These are phyloP conservation scores for Fistulinella staudtii DNA, from an alignment of 1,284 basidiomycete genomes.

Conservation along the genomic window DNA sequence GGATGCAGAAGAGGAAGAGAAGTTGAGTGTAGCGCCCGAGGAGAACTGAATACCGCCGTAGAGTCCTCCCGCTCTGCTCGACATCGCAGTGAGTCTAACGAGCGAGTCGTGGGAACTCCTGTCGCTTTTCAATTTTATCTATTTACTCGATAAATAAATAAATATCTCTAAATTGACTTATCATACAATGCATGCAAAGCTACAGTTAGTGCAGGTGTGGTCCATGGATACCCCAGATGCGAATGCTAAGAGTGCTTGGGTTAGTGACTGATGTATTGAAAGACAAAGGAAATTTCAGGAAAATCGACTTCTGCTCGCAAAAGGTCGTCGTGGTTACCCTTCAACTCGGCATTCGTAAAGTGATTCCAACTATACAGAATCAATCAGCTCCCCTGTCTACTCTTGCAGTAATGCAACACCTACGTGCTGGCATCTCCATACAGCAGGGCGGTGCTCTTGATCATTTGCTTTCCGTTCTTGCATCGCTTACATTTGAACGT, in stretches of 20 bases:
- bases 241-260: too few relatives aligned
- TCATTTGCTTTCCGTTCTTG: conserved; percentile 79
- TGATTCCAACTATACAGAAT: conserved; percentile 93
- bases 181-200: neutral
- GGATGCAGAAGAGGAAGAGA: conserved; percentile 27
- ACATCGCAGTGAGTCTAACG: conserved; percentile 45
- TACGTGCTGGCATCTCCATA: conserved; percentile 98
- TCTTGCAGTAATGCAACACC: conserved; percentile 35
- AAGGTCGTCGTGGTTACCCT: conserved; percentile 93
- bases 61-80: conserved; percentile 70
- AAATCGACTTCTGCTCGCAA: conserved; percentile 85
- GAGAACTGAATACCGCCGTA: conserved; percentile 82
- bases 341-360: conserved; percentile 84
- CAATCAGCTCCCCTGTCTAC: conserved; percentile 4
- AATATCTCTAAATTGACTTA: too few relatives aligned
- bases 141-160: neutral
- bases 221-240: too few relatives aligned
- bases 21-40: conserved; percentile 46
- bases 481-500: conserved; percentile 98
- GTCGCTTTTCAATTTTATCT: neutral
- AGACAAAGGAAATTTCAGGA: conserved; percentile 86
- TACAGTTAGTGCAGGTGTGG: too few relatives aligned
- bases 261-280: conserved; percentile 86
- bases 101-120: conserved; percentile 17
- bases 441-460: conserved; percentile 82